Conservation (phyloP, 805 yeast species). For the Lipomyces sp. region DNA sequence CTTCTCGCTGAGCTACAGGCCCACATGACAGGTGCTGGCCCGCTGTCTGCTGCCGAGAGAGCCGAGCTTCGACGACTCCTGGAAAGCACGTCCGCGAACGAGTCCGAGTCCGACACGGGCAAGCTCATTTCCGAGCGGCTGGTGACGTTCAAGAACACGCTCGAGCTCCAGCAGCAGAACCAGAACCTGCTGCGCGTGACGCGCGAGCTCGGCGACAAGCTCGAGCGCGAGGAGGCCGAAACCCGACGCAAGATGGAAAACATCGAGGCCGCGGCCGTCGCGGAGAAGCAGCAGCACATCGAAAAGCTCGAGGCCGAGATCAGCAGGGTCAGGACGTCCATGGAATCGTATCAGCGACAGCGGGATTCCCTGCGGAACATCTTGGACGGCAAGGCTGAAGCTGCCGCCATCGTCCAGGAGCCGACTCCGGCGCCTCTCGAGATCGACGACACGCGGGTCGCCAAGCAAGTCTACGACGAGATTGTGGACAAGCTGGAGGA, state of each 20-base stretch:
- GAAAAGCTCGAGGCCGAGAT: conserved; percentile 37
- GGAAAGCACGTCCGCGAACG: conserved; percentile 37
- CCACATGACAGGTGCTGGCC: conserved; percentile 54
- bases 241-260: conserved; percentile 29
- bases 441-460: neutral
- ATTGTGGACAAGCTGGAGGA: conserved; percentile 6
- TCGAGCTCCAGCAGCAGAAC: conserved; percentile 71
- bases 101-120: conserved; percentile 63
- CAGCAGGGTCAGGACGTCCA: conserved; percentile 48
- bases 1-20: conserved; percentile 60
- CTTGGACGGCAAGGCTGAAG: conserved; percentile 7
- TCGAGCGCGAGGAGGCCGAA: conserved; percentile 59
- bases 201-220: conserved; percentile 65
- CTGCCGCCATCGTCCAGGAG: neutral
- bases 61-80: conserved; percentile 45
- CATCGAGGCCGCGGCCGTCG: conserved; percentile 36
- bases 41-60: conserved; percentile 63
- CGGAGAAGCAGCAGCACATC: conserved; percentile 39
- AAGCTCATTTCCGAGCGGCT: conserved; percentile 66
- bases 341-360: conserved; percentile 58
- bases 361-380: conserved; percentile 60
- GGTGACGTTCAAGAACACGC: conserved; percentile 62
- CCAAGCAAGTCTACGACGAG: conserved; percentile 14
- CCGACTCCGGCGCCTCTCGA: neutral
- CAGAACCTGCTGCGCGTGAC: conserved; percentile 65